Evolutionary conservation across 2,329 filamentous ascomycete genomes (phyloP).

Genomic region (Raffaelea albimanens): DNA sequence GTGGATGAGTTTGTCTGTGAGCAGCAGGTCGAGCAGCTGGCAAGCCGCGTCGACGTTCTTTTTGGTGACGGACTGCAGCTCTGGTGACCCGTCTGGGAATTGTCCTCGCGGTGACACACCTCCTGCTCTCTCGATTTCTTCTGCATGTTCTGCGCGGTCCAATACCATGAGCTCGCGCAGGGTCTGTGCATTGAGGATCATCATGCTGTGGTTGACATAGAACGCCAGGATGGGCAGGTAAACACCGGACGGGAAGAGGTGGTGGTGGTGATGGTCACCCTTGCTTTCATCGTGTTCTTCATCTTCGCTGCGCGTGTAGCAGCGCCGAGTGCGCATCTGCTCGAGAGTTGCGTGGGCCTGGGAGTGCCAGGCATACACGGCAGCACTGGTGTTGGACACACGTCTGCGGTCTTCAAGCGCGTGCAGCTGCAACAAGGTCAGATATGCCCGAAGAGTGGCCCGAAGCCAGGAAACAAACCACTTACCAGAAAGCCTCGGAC

Average conservation of each 20-base stretch:
- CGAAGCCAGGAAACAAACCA: too few relatives aligned
- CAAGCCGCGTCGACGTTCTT: slow-evolving; percentile 11
- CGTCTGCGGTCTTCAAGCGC: slow-evolving; percentile 12
- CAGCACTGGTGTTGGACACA: slow-evolving; percentile 10
- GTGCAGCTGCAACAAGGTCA: too few relatives aligned
- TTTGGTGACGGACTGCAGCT: slow-evolving; percentile 10
- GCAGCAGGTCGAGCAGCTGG: slow-evolving; percentile 11
- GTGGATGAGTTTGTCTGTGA: slow-evolving; percentile 9
- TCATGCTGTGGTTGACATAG: slow-evolving; percentile 17
- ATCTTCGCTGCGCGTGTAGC: neutral
- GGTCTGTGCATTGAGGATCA: slow-evolving; percentile 17
- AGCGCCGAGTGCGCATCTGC: slow-evolving; percentile 10
- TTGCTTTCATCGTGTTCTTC: too few relatives aligned
- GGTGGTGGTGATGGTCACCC: neutral
- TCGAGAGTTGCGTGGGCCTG: slow-evolving; percentile 11
- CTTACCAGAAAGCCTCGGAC: slow-evolving; percentile 11
- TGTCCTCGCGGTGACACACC: too few relatives aligned
- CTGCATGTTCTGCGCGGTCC: slow-evolving; percentile 6
- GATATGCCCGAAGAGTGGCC: too few relatives aligned
- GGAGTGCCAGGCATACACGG: slow-evolving; percentile 14
- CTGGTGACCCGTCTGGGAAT: slow-evolving; percentile 4
- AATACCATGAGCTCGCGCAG: slow-evolving; percentile 14
- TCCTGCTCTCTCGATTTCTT: too few relatives aligned
- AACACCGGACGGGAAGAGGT: slow-evolving; percentile 1
- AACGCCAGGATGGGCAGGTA: slow-evolving; percentile 13